Base-by-base conservation (phyloP, 768 basidiomycete species). In the Calocera viscosa region DNA sequence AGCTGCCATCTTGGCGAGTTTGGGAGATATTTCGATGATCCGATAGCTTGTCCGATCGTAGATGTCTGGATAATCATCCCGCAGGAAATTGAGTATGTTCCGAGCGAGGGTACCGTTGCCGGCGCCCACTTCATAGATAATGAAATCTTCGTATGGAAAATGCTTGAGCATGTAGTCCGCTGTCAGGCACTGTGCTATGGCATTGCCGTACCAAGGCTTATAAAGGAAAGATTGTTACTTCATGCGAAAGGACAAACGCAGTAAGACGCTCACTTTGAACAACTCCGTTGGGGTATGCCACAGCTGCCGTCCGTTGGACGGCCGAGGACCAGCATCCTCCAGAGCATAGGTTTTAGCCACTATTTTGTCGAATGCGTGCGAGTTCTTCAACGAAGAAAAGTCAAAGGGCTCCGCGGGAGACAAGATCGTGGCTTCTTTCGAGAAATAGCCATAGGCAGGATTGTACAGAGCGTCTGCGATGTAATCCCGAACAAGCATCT, bases 271-370 rank as follows among this genome's bases (percentile, higher is more conserved):
- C 72, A 94, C 96, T 85, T 94, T 93, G 81, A 99, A 97, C 33
- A 99, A 77, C 74, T 98, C 96, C 0, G 93, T 95, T 0, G 96
- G 96, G 1, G 96, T 99, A 76, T 99, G 96, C 96, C 96, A 99
- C 65, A 99, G 79, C 77, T 99, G 95, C 72, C 85, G 83, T 5
- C 93, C 91, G 24, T 60, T 65, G 30, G 38, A 38, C 34, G 34
- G 63, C 66, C 60, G 64, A 14, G 65, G 81, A 71, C 86, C 82
- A 33, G 78, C 77, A 17, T 88, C 88, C 72, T 91, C 89, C 24
- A 82, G 79, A 60, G 83, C 81, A 74, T 97, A 98, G 70, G 85
- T 82, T 70, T 78, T 77, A 5, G 88, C 87, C n/a, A 97, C 84
- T 69, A 85, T 84, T 65, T 86, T 84, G 73, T 94, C 87, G 70